A percentile compares a stretch with the other conserved stretches of the same genome.
These are phyloP conservation scores for Cryptococcus maquisensis DNA, from an alignment of 1,284 basidiomycete genomes.

Conservation along the genomic window DNA sequence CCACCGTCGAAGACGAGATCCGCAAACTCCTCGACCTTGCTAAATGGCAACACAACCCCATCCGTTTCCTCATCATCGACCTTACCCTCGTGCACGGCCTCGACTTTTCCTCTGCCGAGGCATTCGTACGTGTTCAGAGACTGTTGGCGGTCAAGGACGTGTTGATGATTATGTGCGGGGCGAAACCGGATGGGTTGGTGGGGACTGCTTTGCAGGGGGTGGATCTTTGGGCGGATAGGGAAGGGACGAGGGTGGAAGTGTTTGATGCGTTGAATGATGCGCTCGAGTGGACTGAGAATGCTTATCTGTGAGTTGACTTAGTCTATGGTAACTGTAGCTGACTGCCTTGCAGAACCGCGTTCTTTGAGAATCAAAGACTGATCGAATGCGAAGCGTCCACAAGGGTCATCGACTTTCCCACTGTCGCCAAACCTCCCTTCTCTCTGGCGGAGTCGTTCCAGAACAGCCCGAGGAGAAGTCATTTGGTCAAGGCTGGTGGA, in stretches of 20 bases:
- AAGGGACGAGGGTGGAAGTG: slow-evolving; percentile 68
- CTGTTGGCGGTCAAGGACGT: slow-evolving; percentile 72
- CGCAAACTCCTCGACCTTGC: slow-evolving; percentile 67
- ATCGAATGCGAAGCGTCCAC: slow-evolving; percentile 17
- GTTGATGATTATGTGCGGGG: slow-evolving; percentile 84
- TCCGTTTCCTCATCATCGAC: slow-evolving; percentile 85
- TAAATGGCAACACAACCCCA: slow-evolving; percentile 71
- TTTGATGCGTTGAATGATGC: slow-evolving; percentile 84
- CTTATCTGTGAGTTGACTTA: slow-evolving; percentile 60
- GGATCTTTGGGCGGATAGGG: slow-evolving; percentile 63
- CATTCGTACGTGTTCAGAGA: slow-evolving; percentile 86
- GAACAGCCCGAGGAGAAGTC: slow-evolving; percentile 68
- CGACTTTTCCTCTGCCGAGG: slow-evolving; percentile 92
- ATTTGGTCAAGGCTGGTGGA: slow-evolving; percentile 72
- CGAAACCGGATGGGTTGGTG: slow-evolving; percentile 60
- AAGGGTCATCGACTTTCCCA: slow-evolving; percentile 37
- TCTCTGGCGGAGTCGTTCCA: slow-evolving; percentile 58
- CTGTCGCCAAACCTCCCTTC: slow-evolving; percentile 43
- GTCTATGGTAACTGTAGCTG: background rate
- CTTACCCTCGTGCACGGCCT: slow-evolving; percentile 80
- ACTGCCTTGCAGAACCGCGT: slow-evolving; percentile 36
- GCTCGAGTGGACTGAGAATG: slow-evolving; percentile 92
- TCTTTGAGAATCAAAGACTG: slow-evolving; percentile 41
- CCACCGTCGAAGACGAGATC: slow-evolving; percentile 69
- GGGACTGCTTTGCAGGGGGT: slow-evolving; percentile 69